Evolutionary conservation across 768 basidiomycete species (phyloP), one percentile per base, ranked within the genome.

Genomic region (Nevesoporus exiguus): DNA sequence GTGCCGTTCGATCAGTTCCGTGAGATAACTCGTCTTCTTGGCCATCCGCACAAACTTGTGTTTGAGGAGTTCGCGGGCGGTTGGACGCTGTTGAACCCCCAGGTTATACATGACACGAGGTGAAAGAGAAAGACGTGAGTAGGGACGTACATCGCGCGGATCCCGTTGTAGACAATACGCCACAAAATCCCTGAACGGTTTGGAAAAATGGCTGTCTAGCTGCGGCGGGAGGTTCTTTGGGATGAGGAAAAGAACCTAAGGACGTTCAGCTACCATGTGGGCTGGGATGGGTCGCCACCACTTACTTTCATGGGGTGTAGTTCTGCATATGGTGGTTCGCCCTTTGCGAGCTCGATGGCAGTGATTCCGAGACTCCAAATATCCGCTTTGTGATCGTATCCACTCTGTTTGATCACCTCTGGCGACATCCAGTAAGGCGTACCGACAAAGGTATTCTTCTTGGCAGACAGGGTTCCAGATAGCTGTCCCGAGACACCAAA

Each of bases 391-490:
- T 95, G 90, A 65, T 98, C 97, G 72, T 99, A 99, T 5, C 97
- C 97, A 52, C 93, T 96, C 73, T 99, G 97, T 70, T 98, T 98
- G 77, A 99, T 99, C 22, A 98, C 95, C 68, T 99, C 97, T 7
- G 97, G 97, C 7, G 93, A 93, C 97, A 99, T 99, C 97, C 97
- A 99, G 68, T 98, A 99, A 3, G 96, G 96, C 17, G 96, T 95
- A 27, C 93, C 93, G 30, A 96, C 96, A 68, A 95, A 98, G 1
- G 96, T 99, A 63, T 99, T 98, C 82, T 98, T 94, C 81, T 93
- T 93, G 19, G 90, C 91, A 11, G 89, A 91, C 41, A 95, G 75
- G 2, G 91, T 95, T 3, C 93, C 93, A 21, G 91, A 94, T 27
- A 99, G 79, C 66, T 99, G 97, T 27, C 97, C 97, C 1, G 95